Evolutionary conservation across 1,284 basidiomycete genomes (phyloP).

Genomic region (Anthracocystis panici-leucophaei): DNA sequence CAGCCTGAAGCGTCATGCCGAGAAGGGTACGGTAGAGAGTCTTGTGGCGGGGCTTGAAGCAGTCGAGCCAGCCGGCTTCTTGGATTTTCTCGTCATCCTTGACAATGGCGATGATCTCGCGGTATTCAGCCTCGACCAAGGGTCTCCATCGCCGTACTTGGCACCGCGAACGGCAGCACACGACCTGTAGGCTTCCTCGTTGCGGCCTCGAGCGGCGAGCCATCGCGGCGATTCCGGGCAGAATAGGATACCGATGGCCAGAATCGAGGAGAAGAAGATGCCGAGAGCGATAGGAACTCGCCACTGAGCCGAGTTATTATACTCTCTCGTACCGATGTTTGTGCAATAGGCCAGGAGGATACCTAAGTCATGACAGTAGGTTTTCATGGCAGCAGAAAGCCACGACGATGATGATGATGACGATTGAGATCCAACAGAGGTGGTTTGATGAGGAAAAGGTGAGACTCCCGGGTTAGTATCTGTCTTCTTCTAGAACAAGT

Average conservation of each 20-base stretch:
- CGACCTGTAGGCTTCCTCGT: slow-evolving; percentile 74
- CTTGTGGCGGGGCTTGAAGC: slow-evolving; percentile 61
- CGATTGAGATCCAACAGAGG: too few species aligned
- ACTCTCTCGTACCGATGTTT: slow-evolving; percentile 63
- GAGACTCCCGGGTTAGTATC: too few species aligned
- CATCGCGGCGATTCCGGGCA: slow-evolving; percentile 82
- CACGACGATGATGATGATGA: too few species aligned
- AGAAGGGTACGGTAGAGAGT: slow-evolving; percentile 67
- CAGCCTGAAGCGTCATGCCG: slow-evolving; percentile 78
- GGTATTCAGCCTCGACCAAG: slow-evolving; percentile 64
- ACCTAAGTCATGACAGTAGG: slow-evolving; percentile 70
- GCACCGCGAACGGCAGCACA: slow-evolving; percentile 76
- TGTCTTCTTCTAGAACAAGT: too few species aligned
- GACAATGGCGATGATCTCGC: slow-evolving; percentile 62
- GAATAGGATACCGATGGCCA: slow-evolving; percentile 78
- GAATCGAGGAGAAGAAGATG: slow-evolving; percentile 78
- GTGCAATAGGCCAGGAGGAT: slow-evolving; percentile 79
- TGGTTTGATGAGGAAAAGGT: too few species aligned
- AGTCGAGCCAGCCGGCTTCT: slow-evolving; percentile 59
- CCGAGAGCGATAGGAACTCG: slow-evolving; percentile 79
- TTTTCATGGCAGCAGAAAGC: too few species aligned
- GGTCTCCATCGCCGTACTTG: slow-evolving; percentile 60
- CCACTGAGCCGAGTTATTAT: slow-evolving; percentile 74
- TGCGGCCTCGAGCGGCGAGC: slow-evolving; percentile 74
- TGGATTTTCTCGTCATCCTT: slow-evolving; percentile 40